Evolutionary conservation across 495 filamentous ascomycete genomes (phyloP), one percentile per base, ranked within the genome.

Genomic region (Amphirosellinia nigrospora): DNA sequence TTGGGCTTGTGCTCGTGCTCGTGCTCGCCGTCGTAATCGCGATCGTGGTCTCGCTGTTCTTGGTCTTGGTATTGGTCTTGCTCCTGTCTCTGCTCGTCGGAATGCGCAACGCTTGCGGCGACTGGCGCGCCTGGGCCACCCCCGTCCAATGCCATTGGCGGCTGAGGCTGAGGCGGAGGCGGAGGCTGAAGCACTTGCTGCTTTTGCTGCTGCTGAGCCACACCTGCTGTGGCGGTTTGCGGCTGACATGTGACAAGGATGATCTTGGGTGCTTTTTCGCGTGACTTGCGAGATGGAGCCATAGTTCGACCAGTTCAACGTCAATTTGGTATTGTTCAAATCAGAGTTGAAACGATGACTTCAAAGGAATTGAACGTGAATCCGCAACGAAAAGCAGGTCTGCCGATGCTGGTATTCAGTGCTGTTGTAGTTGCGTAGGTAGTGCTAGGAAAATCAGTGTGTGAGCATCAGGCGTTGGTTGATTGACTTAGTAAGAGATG

Each of bases 81-180:
- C 21, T 61, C 36, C 16, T 60, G 58, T 26, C n/a, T n/a, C 13
- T 23, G 21, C n/a, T 23, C 4, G 58, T 61, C 30, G 21, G 55
- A 41, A 41, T 61, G 58, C 58, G 58, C 58, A 16, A 61, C 58
- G 36, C 58, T 26, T 61, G 58, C 58, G 36, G 58, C 36, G 16
- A 23, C 58, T 39, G 58, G 21, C n/a, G 58, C 58, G 36, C 34
- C 58, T 15, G 36, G 34, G 21, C 58, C 58, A 60, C 15, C 36
- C n/a, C n/a, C 36, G n/a, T 39, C 58, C 34, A 21, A 5, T 38
- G 32, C 30, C 55, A 36, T 36, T 10, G 19, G 30, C 19, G 55
- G 55, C 32, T 58, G 55, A 34, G 32, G 5, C 55, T n/a, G n/a
- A n/a, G n/a, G n/a, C n/a, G n/a, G n/a, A n/a, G n/a, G n/a, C n/a